These are phyloP conservation scores for Tulasnella sp. DNA, from an alignment of 768 basidiomycete species.

Conservation along the genomic window DNA sequence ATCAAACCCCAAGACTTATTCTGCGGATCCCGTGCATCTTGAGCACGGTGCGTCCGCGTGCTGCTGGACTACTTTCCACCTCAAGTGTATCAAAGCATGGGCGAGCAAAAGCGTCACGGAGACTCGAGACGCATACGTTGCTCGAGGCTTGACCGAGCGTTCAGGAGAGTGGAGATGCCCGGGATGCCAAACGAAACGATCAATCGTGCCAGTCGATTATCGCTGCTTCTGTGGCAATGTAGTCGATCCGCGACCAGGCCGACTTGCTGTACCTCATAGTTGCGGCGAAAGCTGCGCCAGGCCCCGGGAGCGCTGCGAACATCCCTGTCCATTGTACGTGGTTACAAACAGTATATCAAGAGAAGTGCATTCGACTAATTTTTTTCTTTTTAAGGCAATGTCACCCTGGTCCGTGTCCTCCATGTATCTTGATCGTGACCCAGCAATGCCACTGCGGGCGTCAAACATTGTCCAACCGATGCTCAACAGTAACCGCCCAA, in stretches of 20 bases:
- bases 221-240: conserved; percentile 79
- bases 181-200: conserved; percentile 77
- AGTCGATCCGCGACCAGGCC: conserved; percentile 58
- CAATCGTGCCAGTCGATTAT: conserved; percentile 40
- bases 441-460: conserved; percentile 70
- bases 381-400: conserved; percentile 33
- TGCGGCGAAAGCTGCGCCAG: conserved; percentile 28
- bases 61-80: conserved; percentile 87
- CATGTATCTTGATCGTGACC: conserved; percentile 70
- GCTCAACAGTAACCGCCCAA: conserved; percentile 31
- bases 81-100: conserved; percentile 84
- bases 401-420: conserved; percentile 95
- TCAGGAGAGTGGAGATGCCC: conserved; percentile 87
- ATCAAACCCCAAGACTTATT: conserved; percentile 20
- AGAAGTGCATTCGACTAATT: neutral
- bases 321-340: conserved; percentile 58
- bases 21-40: conserved; percentile 15
- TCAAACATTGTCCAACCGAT: conserved; percentile 45
- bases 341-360: neutral
- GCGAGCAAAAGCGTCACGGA: conserved; percentile 68
- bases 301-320: conserved; percentile 41
- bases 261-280: conserved; percentile 55
- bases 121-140: conserved; percentile 57
- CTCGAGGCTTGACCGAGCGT: conserved; percentile 38
- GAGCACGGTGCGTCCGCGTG: conserved; percentile 35